phyloP scores from a whole-genome alignment of 345 rosid species.

The Brassica rapa region DNA sequence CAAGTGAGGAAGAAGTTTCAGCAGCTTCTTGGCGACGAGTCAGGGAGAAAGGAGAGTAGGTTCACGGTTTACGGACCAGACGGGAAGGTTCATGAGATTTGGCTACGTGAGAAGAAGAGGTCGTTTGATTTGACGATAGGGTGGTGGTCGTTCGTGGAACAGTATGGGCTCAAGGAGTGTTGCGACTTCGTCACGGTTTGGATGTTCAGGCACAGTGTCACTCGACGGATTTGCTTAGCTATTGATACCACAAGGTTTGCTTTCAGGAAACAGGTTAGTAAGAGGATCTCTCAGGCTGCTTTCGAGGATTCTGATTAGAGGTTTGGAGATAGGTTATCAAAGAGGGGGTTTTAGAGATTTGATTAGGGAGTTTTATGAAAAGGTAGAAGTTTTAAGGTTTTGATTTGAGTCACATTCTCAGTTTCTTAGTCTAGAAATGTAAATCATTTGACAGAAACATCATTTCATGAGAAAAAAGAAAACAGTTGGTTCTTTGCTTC shows the following conservation, averaged over 20 bases:
- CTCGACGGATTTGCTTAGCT: conserved; percentile 13
- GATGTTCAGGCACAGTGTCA: conserved; percentile 18
- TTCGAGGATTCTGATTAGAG: not conserved
- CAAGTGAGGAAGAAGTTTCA: not conserved
- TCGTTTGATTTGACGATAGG: not conserved
- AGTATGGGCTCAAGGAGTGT: not conserved
- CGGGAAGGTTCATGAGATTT: not conserved
- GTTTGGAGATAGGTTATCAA: not conserved
- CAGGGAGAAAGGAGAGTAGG: not conserved
- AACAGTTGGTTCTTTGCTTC: not conserved
- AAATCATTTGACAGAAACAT: not conserved
- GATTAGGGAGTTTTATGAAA: not conserved
- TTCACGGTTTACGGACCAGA: conserved; percentile 20
- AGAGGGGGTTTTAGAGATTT: not conserved
- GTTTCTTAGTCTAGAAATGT: not conserved
- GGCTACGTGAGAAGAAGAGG: not conserved
- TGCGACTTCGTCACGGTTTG: conserved; percentile 7
- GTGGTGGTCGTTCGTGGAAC: not conserved
- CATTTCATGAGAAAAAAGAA: not conserved
- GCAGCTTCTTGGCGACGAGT: not conserved
- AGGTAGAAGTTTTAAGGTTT: not conserved
- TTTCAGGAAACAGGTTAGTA: not conserved
- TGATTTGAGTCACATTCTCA: not conserved
- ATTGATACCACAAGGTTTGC: not conserved
- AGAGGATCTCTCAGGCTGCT: not conserved